phyloP scores from a whole-genome alignment of 768 basidiomycete species.

The Lactifluus piperatus region DNA sequence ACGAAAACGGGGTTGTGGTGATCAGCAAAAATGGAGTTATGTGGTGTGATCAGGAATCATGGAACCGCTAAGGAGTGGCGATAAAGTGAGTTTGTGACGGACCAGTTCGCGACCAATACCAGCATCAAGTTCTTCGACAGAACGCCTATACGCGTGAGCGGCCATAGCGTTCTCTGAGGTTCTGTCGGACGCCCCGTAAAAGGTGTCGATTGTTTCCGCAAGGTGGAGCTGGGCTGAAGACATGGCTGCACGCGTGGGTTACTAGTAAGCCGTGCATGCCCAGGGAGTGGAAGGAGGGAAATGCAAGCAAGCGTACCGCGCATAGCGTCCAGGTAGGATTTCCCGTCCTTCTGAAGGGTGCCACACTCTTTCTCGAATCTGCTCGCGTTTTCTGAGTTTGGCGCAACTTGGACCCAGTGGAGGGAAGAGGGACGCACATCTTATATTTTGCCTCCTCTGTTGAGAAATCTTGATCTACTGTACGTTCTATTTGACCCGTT shows the following conservation, averaged over 20 bases:
- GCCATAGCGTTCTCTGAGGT: conserved; percentile 93
- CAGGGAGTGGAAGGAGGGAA: not conserved
- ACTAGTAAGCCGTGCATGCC: not conserved
- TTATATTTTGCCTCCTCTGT: conserved; percentile 89
- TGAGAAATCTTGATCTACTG: conserved; percentile 87
- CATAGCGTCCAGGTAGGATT: conserved; percentile 92
- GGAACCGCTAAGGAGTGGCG: not conserved
- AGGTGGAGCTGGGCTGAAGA: conserved; percentile 85
- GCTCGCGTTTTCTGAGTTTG: not conserved
- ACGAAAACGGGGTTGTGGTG: not conserved
- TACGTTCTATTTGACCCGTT: conserved; percentile 96
- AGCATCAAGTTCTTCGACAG: conserved; percentile 87
- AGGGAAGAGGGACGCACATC: conserved; percentile 48
- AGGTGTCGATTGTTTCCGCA: conserved; percentile 87
- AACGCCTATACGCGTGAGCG: conserved; percentile 90
- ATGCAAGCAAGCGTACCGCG: conserved; percentile 45
- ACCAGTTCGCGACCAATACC: conserved; percentile 82
- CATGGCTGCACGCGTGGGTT: conserved; percentile 55
- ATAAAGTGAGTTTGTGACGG: conserved; percentile 24
- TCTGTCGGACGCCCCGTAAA: conserved; percentile 82
- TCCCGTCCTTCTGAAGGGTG: conserved; percentile 89
- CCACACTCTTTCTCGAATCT: conserved; percentile 97
- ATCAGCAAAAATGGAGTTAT: not conserved
- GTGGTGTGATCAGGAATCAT: not conserved
- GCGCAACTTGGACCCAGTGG: not conserved